Conservation (phyloP, 2,329 filamentous ascomycete species). For the Fusarium austroafricanum region DNA sequence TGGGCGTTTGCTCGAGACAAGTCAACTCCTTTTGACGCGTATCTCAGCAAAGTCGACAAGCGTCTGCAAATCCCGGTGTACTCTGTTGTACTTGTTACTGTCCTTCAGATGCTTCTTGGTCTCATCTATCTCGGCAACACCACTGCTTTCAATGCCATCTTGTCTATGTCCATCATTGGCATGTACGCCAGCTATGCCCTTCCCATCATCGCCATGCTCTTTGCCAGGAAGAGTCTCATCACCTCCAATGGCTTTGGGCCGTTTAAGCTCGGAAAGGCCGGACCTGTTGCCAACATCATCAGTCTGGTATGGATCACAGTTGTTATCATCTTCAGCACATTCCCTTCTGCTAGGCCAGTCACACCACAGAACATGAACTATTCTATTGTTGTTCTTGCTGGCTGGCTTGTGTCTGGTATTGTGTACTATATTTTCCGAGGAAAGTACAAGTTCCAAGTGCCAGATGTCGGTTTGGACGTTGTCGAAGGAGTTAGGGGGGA, state of each 20-base stretch:
- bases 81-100: conserved; percentile 41
- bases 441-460: conserved; percentile 44
- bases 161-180: conserved; percentile 56
- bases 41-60: conserved; percentile 51
- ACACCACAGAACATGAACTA: conserved; percentile 61
- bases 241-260: conserved; percentile 34
- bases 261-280: conserved; percentile 51
- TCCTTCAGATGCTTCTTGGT: conserved; percentile 48
- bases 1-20: conserved; percentile 56
- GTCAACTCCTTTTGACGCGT: conserved; percentile 50
- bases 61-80: conserved; percentile 51
- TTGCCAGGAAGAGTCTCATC: conserved; percentile 49
- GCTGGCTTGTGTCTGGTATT: conserved; percentile 52
- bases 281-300: conserved; percentile 54
- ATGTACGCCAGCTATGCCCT: conserved; percentile 58
- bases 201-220: conserved; percentile 53
- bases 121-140: conserved; percentile 57
- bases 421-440: conserved; percentile 49
- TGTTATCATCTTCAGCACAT: conserved; percentile 59
- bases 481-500: not conserved
- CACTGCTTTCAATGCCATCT: conserved; percentile 56
- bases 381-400: conserved; percentile 55
- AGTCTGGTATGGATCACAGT: conserved; percentile 58
- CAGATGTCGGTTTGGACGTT: not conserved
- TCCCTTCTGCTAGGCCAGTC: conserved; percentile 56